These are phyloP conservation scores for Hymenoscyphus fraxineus DNA, from an alignment of 2,329 filamentous ascomycete genomes.

Conservation along the genomic window DNA sequence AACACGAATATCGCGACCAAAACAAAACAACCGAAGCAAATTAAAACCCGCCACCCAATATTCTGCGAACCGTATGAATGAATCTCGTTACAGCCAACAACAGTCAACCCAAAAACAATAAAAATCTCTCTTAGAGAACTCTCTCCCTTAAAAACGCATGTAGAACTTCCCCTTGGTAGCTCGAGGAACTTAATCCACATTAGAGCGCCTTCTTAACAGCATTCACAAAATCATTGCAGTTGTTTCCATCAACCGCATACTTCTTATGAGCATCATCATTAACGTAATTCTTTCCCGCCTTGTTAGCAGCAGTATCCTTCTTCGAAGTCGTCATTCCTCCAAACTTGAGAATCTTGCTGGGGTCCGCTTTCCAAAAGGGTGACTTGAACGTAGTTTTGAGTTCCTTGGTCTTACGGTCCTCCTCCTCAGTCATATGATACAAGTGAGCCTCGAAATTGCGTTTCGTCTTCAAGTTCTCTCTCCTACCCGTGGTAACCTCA, in stretches of 20 bases:
- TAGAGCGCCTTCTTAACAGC: constrained; percentile 3
- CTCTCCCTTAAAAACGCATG: no score
- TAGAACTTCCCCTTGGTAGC: neutral
- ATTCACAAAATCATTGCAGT: constrained; percentile 4
- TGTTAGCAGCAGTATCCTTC: neutral
- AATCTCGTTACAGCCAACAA: no score
- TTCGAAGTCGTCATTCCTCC: neutral
- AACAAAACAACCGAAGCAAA: neutral
- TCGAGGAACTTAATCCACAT: neutral
- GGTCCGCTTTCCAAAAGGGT: neutral
- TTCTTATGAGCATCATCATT: neutral
- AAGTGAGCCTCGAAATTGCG: neutral
- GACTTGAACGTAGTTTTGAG: neutral
- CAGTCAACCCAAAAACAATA: no score
- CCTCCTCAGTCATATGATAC: neutral
- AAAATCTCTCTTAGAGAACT: no score
- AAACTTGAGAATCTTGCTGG: neutral
- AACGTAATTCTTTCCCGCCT: neutral
- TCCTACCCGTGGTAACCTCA: neutral
- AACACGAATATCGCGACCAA: neutral
- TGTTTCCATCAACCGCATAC: constrained; percentile 1
- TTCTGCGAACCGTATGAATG: no score
- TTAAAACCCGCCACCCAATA: neutral
- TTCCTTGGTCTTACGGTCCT: neutral
- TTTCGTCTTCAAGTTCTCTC: neutral